phyloP scores from a whole-genome alignment of 495 filamentous ascomycete species.

The Daldinia decipiens region DNA sequence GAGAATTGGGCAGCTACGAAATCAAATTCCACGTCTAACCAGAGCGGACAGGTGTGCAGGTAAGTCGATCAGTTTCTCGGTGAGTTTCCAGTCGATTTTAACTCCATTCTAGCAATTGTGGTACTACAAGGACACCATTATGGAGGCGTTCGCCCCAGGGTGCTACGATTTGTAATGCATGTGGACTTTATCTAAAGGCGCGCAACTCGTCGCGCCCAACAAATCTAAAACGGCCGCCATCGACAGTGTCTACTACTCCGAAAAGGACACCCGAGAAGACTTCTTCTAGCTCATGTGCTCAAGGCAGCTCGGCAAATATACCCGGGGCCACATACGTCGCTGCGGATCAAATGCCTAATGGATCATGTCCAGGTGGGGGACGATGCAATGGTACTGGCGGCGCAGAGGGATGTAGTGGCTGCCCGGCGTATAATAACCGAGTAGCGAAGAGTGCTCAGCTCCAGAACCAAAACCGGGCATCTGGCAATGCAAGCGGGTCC shows the following conservation, averaged over 20 bases:
- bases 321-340: conserved; percentile 80
- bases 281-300: conserved; percentile 49
- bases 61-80: conserved; percentile 41
- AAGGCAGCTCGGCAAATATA: conserved; percentile 50
- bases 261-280: conserved; percentile 52
- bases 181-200: conserved; percentile 93
- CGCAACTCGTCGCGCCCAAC: conserved; percentile 89
- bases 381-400: conserved; percentile 97
- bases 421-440: conserved; percentile 96
- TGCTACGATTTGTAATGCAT: conserved; percentile 97
- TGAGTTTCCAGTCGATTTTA: conserved; percentile 18
- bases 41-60: conserved; percentile 66
- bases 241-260: conserved; percentile 52
- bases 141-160: conserved; percentile 95
- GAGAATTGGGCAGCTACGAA: conserved; percentile 34
- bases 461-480: conserved; percentile 54
- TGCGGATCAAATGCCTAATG: conserved; percentile 74
- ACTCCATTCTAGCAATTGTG: conserved; percentile 79
- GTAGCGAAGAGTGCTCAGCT: conserved; percentile 85
- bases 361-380: conserved; percentile 95
- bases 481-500: conserved; percentile 42
- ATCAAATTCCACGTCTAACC: conserved; percentile 34
- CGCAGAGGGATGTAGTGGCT: conserved; percentile 94
- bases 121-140: conserved; percentile 89
- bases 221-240: conserved; percentile 78